phyloP scores from a whole-genome alignment of 495 filamentous ascomycete genomes.

The Talaromyces proteolyticus region DNA sequence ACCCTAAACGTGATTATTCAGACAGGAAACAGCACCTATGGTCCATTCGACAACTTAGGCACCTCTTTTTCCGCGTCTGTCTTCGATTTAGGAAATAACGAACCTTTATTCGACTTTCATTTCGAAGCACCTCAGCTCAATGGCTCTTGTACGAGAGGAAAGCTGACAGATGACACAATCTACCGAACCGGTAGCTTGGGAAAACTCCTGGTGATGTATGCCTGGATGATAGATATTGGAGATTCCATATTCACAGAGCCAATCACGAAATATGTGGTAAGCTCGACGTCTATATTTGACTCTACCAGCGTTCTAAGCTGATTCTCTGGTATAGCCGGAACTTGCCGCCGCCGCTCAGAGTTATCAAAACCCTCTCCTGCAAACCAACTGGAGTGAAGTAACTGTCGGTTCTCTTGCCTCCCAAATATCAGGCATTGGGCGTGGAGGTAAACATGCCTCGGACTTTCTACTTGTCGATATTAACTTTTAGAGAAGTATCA shows the following conservation, averaged over 20 bases:
- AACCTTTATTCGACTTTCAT: constrained; percentile 1
- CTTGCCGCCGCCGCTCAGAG: constrained; percentile 16
- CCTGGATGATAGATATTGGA: constrained; percentile 40
- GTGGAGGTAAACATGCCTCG: constrained; percentile 27
- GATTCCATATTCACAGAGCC: constrained; percentile 36
- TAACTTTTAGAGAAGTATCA: constrained; percentile 17
- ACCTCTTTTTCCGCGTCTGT: neutral
- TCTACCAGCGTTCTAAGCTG: constrained; percentile 36
- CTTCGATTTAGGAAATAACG: neutral
- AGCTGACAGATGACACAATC: constrained; percentile 36
- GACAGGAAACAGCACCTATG: no score
- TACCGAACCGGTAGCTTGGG: constrained; percentile 46
- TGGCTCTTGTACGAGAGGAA: neutral
- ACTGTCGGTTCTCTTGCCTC: constrained; percentile 48
- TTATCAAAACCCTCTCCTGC: neutral
- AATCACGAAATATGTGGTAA: constrained; percentile 31
- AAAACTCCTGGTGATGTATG: constrained; percentile 41
- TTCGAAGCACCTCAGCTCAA: neutral
- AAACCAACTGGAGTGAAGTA: constrained; percentile 40
- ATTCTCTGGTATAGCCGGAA: constrained; percentile 12
- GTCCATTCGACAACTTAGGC: neutral
- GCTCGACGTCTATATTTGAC: no score
- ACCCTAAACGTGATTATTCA: no score
- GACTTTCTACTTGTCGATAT: neutral
- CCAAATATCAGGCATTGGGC: constrained; percentile 43